Conservation (phyloP, 129 eudicot species). For the Oenanthe sinensis region DNA sequence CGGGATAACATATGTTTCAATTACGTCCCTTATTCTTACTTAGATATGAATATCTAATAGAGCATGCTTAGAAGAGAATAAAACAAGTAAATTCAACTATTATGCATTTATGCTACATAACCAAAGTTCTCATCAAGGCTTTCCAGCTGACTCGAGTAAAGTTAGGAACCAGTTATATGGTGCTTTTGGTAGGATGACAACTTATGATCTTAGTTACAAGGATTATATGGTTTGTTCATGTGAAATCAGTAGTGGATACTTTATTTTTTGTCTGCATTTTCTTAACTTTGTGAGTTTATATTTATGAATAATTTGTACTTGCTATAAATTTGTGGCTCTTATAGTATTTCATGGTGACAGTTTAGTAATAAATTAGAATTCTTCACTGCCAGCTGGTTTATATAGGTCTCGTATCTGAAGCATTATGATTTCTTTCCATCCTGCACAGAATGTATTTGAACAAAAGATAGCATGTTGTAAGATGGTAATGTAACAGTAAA, state of each 20-base stretch:
- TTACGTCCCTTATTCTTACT: background rate
- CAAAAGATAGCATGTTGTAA: background rate
- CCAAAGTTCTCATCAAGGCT: background rate
- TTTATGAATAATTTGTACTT: background rate
- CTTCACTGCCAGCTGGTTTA: background rate
- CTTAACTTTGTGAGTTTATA: background rate
- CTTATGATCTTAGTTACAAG: background rate
- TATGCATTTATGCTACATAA: background rate
- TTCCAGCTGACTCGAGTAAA: background rate
- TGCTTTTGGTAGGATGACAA: background rate
- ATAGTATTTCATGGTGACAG: background rate
- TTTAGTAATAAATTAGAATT: background rate
- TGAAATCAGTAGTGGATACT: background rate
- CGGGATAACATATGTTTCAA: background rate
- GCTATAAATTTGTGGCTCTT: background rate
- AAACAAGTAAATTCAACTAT: background rate
- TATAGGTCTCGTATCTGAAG: background rate
- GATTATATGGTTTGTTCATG: background rate
- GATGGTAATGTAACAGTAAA: background rate
- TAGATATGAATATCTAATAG: background rate
- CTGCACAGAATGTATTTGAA: background rate
- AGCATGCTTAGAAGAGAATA: background rate
- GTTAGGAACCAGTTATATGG: background rate
- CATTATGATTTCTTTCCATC: no score
- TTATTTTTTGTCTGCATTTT: background rate